Base-by-base conservation (phyloP, 2,329 filamentous ascomycete species). In the Claviceps sp. region DNA sequence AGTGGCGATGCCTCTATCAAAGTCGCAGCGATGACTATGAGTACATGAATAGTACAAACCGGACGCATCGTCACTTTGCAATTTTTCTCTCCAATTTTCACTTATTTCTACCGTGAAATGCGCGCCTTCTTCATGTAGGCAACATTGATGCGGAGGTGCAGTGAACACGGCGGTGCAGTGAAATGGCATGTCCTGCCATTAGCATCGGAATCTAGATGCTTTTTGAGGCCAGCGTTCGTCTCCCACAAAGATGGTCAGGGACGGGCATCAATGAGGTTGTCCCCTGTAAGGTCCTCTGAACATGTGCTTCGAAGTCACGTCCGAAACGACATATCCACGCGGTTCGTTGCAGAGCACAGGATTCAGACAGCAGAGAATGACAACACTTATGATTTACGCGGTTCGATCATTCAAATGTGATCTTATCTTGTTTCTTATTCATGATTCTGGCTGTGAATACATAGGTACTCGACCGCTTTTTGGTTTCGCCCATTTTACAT, bases 1-100 rank as follows among this genome's bases (percentile, higher is more conserved):
- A 70, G 63, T 66, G 66, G 63, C 63, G 64, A 63, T 61, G 63
- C 64, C 64, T 67, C 67, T 68, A 68, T 65, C 67, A 67, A 71
- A 64, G 66, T 68, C 65, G 65, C 63, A 70, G 51, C 51, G 66
- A 71, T 67, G 68, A 67, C 66, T 67, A 68, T 64, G 65, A 62
- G 64, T 68, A 69, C 63, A 71, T 64, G 64, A 68, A 68, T 67
- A 69, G 66, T 68, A 67, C 65, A 68, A 68, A 63, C 66, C 66
- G 65, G 62, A 63, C 64, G 63, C 65, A 66, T 65, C 66, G 64
- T 66, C 64, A 34, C 45, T 60, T 59, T 59, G 52, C 54, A 55
- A 47, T 29, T 50, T 38, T 26, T 20, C 13, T 23, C 26, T 20
- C 43, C 7, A 22, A 17, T 37, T 47, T 22, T 20, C 36, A 4